Base-by-base conservation (phyloP, 2,329 filamentous ascomycete species). In the Hypoxylon sp. region DNA sequence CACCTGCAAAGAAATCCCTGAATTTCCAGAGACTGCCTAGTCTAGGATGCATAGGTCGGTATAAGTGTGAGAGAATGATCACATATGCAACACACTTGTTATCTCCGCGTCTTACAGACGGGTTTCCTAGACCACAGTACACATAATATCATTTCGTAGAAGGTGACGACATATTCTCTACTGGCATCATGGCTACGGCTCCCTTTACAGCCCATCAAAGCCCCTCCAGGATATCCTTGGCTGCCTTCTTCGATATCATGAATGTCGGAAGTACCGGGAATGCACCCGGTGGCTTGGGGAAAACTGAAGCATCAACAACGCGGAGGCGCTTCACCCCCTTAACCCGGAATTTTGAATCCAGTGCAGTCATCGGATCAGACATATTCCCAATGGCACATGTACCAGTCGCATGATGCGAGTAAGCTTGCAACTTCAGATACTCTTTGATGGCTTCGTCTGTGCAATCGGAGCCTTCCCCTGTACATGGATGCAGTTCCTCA, bases 251-350 rank as follows among this genome's bases (percentile, higher is more conserved):
- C 10, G 71, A 71, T 53, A 76, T 63, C 71, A 76, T 75, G 48
- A 74, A 77, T 3, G 73, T 76, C 6, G 74, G 69, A 11, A 75
- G 60, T 22, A 72, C 69, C 0, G 73, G 73, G 46, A 78, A 78
- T 13, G 75, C 69, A 0, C 76, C 77, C 0, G 87, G 87, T 60
- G 86, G 84, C 53, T 78, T 81, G 1, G 85, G 84, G 64, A 84
- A 88, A 1, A 83, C 81, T 14, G 81, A 84, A 1, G 84, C 86
- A 75, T 88, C 87, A 2, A 88, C 86, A 9, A 88, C 85, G 33
- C 87, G 79, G 31, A 89, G 76, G 0, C 83, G 81, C 2, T 79
- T 77, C 0, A 87, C 84, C 3, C 85, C 86, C 19, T 83, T 78
- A 2, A 88, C 86, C 14, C 82, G 80, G 74, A 88, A 87, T 55